Evolutionary conservation across 1,139 yeast species (phyloP).

Genomic region (Suhomyces ambrosiae): DNA sequence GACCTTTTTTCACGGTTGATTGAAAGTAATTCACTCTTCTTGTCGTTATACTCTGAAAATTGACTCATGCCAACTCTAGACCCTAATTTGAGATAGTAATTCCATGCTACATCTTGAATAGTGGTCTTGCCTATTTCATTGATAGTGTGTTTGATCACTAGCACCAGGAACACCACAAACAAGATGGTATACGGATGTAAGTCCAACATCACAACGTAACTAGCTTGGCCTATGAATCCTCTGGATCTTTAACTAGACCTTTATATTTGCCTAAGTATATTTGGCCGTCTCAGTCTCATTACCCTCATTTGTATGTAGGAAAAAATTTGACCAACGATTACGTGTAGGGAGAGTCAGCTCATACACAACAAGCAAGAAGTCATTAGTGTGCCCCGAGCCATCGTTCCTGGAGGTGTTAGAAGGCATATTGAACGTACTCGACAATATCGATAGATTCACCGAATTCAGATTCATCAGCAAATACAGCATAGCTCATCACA

Average conservation of each 20-base stretch:
- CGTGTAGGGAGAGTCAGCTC: slow-evolving; percentile 7
- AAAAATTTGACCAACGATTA: slow-evolving; percentile 11
- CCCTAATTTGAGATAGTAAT: slow-evolving; percentile 37
- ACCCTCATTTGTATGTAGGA: slow-evolving; percentile 9
- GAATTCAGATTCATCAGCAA: no score
- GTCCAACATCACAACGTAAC: slow-evolving; percentile 23
- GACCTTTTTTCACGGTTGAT: slow-evolving; percentile 56
- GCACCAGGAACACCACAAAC: slow-evolving; percentile 30
- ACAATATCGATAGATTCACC: no score
- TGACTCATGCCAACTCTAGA: slow-evolving; percentile 33
- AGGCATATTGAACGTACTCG: no score
- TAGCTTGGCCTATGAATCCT: no score
- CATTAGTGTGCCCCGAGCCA: not conserved
- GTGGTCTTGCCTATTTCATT: slow-evolving; percentile 36
- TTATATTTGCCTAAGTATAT: not conserved
- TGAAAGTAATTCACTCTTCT: slow-evolving; percentile 48
- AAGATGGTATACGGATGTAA: slow-evolving; percentile 31
- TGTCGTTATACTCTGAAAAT: slow-evolving; percentile 36
- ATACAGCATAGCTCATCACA: no score
- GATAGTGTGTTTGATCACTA: slow-evolving; percentile 35
- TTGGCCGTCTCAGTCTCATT: not conserved
- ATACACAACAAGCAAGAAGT: slow-evolving; percentile 5
- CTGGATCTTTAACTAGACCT: no score
- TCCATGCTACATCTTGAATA: slow-evolving; percentile 45
- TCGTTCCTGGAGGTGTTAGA: no score